Conservation (phyloP, 2,329 filamentous ascomycete genomes). For the Pyrenochaeta sp. region DNA sequence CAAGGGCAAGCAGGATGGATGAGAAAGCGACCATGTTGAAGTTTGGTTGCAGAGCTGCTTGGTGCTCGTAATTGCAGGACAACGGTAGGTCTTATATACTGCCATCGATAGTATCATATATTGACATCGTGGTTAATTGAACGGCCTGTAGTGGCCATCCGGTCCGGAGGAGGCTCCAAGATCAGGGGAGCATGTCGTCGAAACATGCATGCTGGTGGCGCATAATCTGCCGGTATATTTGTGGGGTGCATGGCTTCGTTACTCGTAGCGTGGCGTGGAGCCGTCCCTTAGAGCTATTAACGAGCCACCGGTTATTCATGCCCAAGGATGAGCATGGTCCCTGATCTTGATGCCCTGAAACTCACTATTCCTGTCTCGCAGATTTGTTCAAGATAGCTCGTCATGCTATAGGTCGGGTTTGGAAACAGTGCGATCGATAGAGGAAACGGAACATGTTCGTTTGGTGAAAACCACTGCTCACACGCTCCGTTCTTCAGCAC, state of each 20-base stretch:
- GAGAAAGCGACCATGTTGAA: conserved; percentile 42
- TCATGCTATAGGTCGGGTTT: neutral
- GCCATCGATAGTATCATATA: conserved; percentile 9
- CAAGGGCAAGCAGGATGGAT: conserved; percentile 38
- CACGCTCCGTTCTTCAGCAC: neutral
- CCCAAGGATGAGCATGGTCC: conserved; percentile 6
- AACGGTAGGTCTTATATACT: conserved; percentile 28
- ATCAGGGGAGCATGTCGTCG: conserved; percentile 12
- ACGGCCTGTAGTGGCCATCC: conserved; percentile 5
- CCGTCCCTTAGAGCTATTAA: conserved; percentile 12
- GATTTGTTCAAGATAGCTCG: neutral
- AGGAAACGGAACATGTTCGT: neutral
- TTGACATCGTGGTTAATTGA: conserved; percentile 7
- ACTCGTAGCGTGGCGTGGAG: conserved; percentile 6
- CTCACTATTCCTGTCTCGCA: neutral
- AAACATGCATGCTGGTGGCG: conserved; percentile 18
- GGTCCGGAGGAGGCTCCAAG: conserved; percentile 21
- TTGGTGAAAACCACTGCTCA: neutral
- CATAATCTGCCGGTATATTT: conserved; percentile 33
- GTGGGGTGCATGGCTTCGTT: conserved; percentile 31
- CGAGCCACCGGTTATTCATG: conserved; percentile 39
- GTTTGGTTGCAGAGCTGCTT: conserved; percentile 15
- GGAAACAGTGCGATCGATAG: neutral
- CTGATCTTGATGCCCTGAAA: neutral
- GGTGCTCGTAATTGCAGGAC: conserved; percentile 10